These are phyloP conservation scores for Komagataella pseudopastoris DNA, from an alignment of 805 yeast species.

Conservation along the genomic window DNA sequence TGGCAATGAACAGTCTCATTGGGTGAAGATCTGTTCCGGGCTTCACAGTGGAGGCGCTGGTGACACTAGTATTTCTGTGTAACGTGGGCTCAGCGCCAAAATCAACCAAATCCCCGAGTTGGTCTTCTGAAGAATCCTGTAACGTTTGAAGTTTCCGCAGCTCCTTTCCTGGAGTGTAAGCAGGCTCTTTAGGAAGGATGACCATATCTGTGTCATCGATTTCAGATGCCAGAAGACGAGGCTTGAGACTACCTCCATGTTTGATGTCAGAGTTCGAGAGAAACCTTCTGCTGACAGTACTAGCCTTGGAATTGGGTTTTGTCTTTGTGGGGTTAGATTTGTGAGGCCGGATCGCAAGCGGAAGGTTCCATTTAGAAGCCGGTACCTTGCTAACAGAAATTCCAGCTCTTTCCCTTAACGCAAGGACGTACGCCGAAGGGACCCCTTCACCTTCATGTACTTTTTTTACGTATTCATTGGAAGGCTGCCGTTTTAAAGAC, in stretches of 20 bases:
- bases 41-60: slow-evolving; percentile 12
- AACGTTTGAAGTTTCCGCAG: slow-evolving; percentile 9
- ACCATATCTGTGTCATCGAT: slow-evolving; percentile 49
- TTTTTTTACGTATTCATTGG: not conserved
- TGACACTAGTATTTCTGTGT: slow-evolving; percentile 20
- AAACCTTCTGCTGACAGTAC: slow-evolving; percentile 2
- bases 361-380: slow-evolving; percentile 9
- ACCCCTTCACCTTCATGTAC: slow-evolving; percentile 20
- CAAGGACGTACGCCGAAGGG: slow-evolving; percentile 32
- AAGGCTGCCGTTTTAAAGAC: not conserved
- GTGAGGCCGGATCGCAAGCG: slow-evolving; percentile 5
- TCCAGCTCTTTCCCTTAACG: slow-evolving; percentile 28
- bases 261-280: slow-evolving; percentile 30
- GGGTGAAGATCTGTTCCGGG: slow-evolving; percentile 19
- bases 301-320: not conserved
- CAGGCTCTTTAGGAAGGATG: slow-evolving; percentile 17
- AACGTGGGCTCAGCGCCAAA: slow-evolving; percentile 8
- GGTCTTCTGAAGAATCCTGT: not conserved
- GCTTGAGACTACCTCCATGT: slow-evolving; percentile 43
- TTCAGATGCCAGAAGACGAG: slow-evolving; percentile 61
- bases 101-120: slow-evolving; percentile 3
- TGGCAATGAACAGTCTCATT: slow-evolving; percentile 39
- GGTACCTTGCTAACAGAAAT: slow-evolving; percentile 23
- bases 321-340: slow-evolving; percentile 4
- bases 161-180: slow-evolving; percentile 17